phyloP scores from a whole-genome alignment of 1,139 yeast species.

The Nakaseomyces sp. region DNA sequence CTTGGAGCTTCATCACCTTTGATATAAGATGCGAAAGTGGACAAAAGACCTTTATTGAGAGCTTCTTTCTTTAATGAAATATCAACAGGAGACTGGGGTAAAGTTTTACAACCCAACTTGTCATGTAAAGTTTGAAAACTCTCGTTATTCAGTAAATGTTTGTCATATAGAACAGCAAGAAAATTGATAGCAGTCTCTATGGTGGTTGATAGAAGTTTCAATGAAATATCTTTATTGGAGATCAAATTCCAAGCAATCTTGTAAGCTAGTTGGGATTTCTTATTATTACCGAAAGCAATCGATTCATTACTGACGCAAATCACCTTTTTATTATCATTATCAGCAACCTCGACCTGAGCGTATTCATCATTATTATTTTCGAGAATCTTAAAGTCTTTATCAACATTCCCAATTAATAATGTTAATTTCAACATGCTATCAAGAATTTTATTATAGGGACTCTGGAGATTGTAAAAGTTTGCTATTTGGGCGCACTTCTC shows the following conservation, averaged over 20 bases:
- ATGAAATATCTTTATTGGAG: background rate
- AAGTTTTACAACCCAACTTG: background rate
- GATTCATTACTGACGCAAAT: slow-evolving; percentile 5
- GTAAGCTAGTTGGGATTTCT: background rate
- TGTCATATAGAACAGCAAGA: background rate
- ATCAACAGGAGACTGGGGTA: slow-evolving; percentile 24
- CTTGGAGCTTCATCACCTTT: slow-evolving; percentile 94
- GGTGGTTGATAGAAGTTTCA: background rate
- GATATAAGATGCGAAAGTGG: slow-evolving; percentile 84
- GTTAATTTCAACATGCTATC: slow-evolving; percentile 57
- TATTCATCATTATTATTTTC: slow-evolving; percentile 8
- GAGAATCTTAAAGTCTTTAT: background rate
- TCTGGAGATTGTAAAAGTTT: slow-evolving; percentile 45
- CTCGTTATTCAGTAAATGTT: background rate
- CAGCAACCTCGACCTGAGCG: slow-evolving; percentile 10
- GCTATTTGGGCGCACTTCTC: slow-evolving; percentile 78
- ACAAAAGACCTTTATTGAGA: slow-evolving; percentile 63
- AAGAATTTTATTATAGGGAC: slow-evolving; percentile 55
- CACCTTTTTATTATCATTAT: too few relatives aligned
- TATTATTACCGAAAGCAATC: background rate
- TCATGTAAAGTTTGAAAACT: background rate
- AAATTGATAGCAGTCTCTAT: background rate
- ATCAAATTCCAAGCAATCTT: background rate
- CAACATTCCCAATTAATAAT: slow-evolving; percentile 30
- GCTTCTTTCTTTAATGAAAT: slow-evolving; percentile 54